A percentile compares a stretch with the other conserved stretches of the same genome.
Evolutionary conservation across 257 asterid genomes (phyloP).

Genomic region (Solanum medicagineum): DNA sequence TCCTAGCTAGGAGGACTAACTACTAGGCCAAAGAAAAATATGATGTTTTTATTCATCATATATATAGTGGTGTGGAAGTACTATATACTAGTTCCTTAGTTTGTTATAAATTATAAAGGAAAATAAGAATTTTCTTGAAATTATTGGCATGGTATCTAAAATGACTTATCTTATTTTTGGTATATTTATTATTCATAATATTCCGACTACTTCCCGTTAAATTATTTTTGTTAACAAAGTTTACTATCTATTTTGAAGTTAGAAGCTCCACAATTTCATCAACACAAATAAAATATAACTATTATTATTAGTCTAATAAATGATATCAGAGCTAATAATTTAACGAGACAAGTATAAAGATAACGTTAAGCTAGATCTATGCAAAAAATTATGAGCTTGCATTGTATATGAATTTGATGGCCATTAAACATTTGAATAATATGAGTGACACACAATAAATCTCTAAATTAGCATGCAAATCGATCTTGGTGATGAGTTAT

Average conservation of each 20-base stretch:
- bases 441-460: not conserved
- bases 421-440: not conserved
- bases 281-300: too few species aligned
- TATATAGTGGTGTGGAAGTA: not conserved
- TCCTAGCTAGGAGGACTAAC: not conserved
- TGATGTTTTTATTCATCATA: not conserved
- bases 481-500: too few species aligned
- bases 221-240: too few species aligned
- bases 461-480: not conserved
- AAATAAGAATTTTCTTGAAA: not conserved
- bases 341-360: not conserved
- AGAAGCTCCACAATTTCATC: too few species aligned
- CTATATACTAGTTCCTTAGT: not conserved
- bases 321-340: not conserved
- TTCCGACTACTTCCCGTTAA: too few species aligned
- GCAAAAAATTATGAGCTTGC: not conserved
- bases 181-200: too few species aligned
- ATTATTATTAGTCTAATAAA: not conserved
- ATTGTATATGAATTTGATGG: not conserved
- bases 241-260: too few species aligned
- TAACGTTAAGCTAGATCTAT: rapidly evolving
- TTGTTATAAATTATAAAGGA: not conserved
- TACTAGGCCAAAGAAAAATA: not conserved
- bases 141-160: too few species aligned
- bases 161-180: too few species aligned